A percentile compares a stretch with the other conserved stretches of the same genome.
Evolutionary conservation across 2,329 filamentous ascomycete species (phyloP).

Genomic region (Alternaria sp.): DNA sequence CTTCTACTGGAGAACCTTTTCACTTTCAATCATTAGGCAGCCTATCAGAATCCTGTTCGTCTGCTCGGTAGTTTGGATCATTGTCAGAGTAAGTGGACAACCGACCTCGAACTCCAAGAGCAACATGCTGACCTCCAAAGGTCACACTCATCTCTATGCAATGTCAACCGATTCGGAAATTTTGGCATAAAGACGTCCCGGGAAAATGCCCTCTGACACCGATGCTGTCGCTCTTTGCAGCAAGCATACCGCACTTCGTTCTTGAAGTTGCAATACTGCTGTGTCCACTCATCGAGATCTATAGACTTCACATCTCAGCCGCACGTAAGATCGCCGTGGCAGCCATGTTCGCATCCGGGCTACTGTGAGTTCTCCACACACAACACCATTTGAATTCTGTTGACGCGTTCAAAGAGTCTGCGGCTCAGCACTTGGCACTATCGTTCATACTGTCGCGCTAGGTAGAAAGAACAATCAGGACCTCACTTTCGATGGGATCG

Average conservation of each 20-base stretch:
- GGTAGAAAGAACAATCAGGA: constrained; percentile 22
- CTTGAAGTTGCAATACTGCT: constrained; percentile 32
- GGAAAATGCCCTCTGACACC: constrained; percentile 29
- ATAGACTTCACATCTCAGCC: constrained; percentile 24
- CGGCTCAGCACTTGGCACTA: constrained; percentile 27
- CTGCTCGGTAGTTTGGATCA: constrained; percentile 24
- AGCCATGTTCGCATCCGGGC: constrained; percentile 30
- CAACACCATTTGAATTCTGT: background rate
- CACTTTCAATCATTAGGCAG: constrained; percentile 25
- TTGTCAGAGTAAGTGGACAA: constrained; percentile 21
- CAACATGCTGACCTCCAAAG: constrained; percentile 5
- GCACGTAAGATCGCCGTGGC: constrained; percentile 28
- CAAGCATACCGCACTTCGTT: constrained; percentile 32
- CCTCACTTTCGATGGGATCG: constrained; percentile 31
- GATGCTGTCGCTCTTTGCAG: constrained; percentile 27
- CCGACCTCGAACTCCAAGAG: background rate
- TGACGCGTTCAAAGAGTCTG: constrained; percentile 19
- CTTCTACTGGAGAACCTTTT: constrained; percentile 36
- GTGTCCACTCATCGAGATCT: constrained; percentile 31
- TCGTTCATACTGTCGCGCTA: constrained; percentile 26
- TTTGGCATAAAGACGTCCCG: constrained; percentile 25
- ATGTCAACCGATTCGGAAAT: constrained; percentile 30
- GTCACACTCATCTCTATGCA: constrained; percentile 26
- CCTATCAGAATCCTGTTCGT: constrained; percentile 28
- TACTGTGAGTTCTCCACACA: constrained; percentile 5